Evolutionary conservation across 2,329 filamentous ascomycete genomes (phyloP).

Genomic region (Monilinia fructicola): DNA sequence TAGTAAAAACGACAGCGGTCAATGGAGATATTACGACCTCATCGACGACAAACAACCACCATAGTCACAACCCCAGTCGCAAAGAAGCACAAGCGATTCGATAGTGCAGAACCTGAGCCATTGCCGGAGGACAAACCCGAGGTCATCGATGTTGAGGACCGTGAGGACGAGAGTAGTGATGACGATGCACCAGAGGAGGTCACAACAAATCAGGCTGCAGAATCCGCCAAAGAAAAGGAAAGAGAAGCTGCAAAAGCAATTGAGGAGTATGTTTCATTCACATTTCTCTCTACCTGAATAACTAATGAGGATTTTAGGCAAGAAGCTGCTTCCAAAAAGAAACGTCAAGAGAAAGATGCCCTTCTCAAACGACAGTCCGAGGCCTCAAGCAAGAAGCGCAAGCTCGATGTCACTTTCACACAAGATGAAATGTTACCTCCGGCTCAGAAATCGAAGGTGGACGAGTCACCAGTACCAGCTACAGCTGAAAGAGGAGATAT

Average conservation of each 20-base stretch:
- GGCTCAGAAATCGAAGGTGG: constrained; percentile 19
- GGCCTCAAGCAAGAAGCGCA: constrained; percentile 33
- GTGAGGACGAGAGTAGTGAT: constrained; percentile 34
- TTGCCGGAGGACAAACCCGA: constrained; percentile 18
- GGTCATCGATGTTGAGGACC: background rate
- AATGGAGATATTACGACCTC: constrained; percentile 1
- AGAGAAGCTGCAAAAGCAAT: constrained; percentile 36
- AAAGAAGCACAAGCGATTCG: constrained; percentile 34
- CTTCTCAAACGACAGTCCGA: constrained; percentile 35
- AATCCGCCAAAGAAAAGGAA: constrained; percentile 29
- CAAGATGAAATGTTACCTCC: constrained; percentile 20
- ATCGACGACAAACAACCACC: constrained; percentile 6
- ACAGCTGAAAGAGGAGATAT: background rate
- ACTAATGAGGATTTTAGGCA: constrained; percentile 31
- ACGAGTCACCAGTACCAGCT: background rate
- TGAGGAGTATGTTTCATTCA: constrained; percentile 32
- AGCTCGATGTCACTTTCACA: constrained; percentile 22
- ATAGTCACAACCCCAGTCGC: constrained; percentile 6
- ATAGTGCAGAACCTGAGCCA: constrained; percentile 30
- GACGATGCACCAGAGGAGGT: constrained; percentile 40
- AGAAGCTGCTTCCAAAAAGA: constrained; percentile 33
- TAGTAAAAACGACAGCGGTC: background rate
- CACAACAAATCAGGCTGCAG: constrained; percentile 32
- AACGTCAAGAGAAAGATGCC: constrained; percentile 37
- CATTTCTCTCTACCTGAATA: background rate